Evolutionary conservation across 2,329 filamentous ascomycete species (phyloP).

Genomic region (Fusarium redolens): DNA sequence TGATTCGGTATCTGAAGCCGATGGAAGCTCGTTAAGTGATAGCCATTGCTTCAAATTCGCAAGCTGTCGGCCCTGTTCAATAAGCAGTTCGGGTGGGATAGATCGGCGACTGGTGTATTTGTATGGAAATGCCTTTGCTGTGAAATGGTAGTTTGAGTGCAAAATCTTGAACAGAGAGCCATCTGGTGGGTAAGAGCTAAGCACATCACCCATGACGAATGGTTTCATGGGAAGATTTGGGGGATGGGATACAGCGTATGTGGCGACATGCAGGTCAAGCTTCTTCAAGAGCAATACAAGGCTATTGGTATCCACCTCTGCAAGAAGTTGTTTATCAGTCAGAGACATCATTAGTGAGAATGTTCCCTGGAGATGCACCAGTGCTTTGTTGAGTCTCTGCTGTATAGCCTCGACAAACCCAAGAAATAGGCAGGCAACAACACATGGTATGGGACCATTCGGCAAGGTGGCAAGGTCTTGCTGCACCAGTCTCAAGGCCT

Average conservation of each 20-base stretch:
- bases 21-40: neutral
- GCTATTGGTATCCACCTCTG: neutral
- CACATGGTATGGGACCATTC: conserved; percentile 18
- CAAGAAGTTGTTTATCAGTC: neutral
- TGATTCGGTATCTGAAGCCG: accelerated
- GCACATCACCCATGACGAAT: neutral
- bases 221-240: conserved; percentile 20
- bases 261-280: conserved; percentile 36
- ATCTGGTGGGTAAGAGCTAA: conserved; percentile 9
- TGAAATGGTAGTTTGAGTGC: conserved; percentile 32
- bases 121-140: conserved; percentile 11
- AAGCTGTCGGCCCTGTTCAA: conserved; percentile 37
- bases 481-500: conserved; percentile 27
- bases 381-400: conserved; percentile 13
- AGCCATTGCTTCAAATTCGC: conserved; percentile 32
- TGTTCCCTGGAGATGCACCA: conserved; percentile 23
- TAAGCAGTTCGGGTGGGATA: conserved; percentile 30
- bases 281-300: conserved; percentile 28
- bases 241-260: conserved; percentile 16
- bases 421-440: conserved; percentile 35
- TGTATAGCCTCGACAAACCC: conserved; percentile 21
- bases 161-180: conserved; percentile 5
- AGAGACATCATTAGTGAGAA: conserved; percentile 26
- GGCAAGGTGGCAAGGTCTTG: conserved; percentile 21
- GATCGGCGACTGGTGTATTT: conserved; percentile 27